Base-by-base conservation (phyloP, 176 grass and related monocot species). In the Eleusine coracana region DNA sequence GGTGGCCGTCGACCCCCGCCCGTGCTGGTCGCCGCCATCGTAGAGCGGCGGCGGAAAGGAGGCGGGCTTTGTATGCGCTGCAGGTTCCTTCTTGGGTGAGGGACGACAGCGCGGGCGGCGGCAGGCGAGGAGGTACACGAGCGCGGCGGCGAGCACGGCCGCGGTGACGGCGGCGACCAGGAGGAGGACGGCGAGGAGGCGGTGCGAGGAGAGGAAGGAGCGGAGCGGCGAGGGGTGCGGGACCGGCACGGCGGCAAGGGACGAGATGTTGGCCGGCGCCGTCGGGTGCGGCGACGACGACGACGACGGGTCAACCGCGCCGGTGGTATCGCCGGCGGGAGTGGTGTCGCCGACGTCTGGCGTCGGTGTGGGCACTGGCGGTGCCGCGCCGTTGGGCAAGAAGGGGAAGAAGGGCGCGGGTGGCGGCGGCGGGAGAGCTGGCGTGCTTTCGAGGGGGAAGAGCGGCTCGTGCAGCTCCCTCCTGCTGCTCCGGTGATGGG, bases 381-480 rank as follows among this genome's bases (percentile, higher is more conserved):
- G 80, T 2, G 89, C 85, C 46, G 71, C 80, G 55, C 75, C 73
- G 81, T 80, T 83, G 6, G 83, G 83, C 56, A 91, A 11, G 80
- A 87, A 84, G 0, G 85, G 89, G 63, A 87, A 84, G 76, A 87
- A 91, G 2, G 79, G 84, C 68, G 79, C 60, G 11, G 89, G 89
- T 0, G 82, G 85, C 8, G 86, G 90, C 0, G 82, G 78, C 45
- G 86, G 86, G 29, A 71, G 73, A 21, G 81, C 29, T 0, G 85
- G 89, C 29, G 81, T 25, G 85, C 76, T 84, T 46, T 91, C 82
- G 3, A 88, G 74, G 0, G 90, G 90, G 86, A 85, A 88, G 21
- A 92, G 69, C 52, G 90, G 90, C 63, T 92, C 86, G 79, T 88
- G 90, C 74, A 92, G 86, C 40, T 52, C 61, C 58, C 90, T 79